phyloP scores from a whole-genome alignment of 2,329 filamentous ascomycete genomes.

The Sporothrix phasma region DNA sequence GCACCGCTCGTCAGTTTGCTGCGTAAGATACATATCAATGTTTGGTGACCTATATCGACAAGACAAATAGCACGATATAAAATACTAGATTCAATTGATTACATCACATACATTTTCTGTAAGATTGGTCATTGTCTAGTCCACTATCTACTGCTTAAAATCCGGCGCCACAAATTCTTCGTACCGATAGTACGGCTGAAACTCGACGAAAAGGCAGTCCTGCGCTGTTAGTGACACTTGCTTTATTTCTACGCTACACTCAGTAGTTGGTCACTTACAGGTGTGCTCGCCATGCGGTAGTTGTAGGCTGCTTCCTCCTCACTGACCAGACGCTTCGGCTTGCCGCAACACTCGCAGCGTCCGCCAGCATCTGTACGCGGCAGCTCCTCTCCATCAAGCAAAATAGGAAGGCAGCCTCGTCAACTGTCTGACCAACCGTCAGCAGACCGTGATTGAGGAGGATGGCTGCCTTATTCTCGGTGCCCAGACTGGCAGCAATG shows the following conservation, averaged over 20 bases:
- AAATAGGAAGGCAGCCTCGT: conserved; percentile 53
- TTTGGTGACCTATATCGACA: not conserved
- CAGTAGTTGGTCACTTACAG: conserved; percentile 21
- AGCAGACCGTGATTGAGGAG: conserved; percentile 52
- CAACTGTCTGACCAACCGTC: conserved; percentile 50
- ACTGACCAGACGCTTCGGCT: conserved; percentile 23
- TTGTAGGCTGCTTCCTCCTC: conserved; percentile 29
- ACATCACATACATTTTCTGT: not conserved
- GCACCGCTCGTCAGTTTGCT: no score
- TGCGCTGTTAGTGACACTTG: not conserved
- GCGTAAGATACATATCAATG: no score
- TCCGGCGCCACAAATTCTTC: conserved; percentile 23
- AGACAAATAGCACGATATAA: not conserved
- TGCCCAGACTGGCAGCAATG: conserved; percentile 35
- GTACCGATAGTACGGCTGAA: conserved; percentile 41
- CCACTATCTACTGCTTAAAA: conserved; percentile 9
- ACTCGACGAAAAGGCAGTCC: conserved; percentile 41
- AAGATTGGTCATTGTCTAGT: not conserved
- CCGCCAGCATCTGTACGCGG: conserved; percentile 50
- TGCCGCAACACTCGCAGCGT: conserved; percentile 35
- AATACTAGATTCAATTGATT: not conserved
- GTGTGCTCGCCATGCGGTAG: conserved; percentile 17
- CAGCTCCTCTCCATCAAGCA: conserved; percentile 56
- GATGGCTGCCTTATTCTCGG: conserved; percentile 42
- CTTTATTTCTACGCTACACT: no score